These are phyloP conservation scores for Neonectria coccinea DNA, from an alignment of 2,329 filamentous ascomycete species.

Conservation along the genomic window DNA sequence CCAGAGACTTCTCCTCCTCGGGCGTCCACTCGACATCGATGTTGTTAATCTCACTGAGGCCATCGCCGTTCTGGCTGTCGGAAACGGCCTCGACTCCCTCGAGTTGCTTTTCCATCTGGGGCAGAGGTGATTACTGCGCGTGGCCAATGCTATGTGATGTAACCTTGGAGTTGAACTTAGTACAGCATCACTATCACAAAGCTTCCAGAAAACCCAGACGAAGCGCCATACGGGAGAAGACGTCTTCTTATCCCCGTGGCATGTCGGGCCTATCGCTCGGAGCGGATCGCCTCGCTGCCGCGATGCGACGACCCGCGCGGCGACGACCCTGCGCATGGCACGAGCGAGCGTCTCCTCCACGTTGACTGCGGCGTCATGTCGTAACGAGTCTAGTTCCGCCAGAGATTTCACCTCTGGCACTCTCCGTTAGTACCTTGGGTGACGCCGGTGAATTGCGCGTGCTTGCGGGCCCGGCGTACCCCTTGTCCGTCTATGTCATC, in stretches of 20 bases:
- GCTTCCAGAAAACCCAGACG: constrained; percentile 6
- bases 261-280: constrained; percentile 10
- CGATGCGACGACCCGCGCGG: constrained; percentile 29
- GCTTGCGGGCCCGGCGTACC: constrained; percentile 6
- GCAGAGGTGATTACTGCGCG: constrained; percentile 8
- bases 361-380: constrained; percentile 1
- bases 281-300: constrained; percentile 13
- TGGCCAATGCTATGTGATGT: neutral
- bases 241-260: constrained; percentile 18
- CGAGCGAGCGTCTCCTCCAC: neutral
- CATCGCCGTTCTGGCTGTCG: constrained; percentile 19
- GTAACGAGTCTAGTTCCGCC: constrained; percentile 1
- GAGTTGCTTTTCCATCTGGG: constrained; percentile 34
- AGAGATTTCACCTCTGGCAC: neutral
- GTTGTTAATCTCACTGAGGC: constrained; percentile 31
- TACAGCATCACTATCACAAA: constrained; percentile 6
- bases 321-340: neutral
- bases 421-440: neutral
- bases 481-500: neutral
- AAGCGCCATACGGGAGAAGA: neutral
- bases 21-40: constrained; percentile 42
- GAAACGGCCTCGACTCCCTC: constrained; percentile 24
- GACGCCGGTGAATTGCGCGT: neutral
- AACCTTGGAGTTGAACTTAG: neutral
- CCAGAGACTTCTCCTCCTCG: constrained; percentile 45